phyloP scores from a whole-genome alignment of 2,329 filamentous ascomycete genomes.

The Ceratocystis cubensis region DNA sequence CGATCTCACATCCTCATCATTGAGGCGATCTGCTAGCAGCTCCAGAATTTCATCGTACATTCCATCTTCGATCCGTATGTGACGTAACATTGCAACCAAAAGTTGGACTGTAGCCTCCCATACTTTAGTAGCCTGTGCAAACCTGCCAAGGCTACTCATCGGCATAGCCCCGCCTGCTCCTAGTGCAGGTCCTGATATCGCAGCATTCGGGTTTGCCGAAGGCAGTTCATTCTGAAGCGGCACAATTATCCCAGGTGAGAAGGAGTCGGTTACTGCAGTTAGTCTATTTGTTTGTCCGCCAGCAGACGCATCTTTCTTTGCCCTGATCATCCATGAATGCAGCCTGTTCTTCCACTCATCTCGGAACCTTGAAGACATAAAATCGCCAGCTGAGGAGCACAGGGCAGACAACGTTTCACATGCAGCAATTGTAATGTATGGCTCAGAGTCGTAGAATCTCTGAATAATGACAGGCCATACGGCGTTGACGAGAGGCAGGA shows the following conservation, averaged over 20 bases:
- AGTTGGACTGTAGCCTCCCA: slow-evolving; percentile 52
- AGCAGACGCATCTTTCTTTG: slow-evolving; percentile 32
- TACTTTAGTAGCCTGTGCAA: slow-evolving; percentile 48
- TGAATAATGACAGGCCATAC: slow-evolving; percentile 73
- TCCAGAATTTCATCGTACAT: slow-evolving; percentile 60
- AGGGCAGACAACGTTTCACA: slow-evolving; percentile 56
- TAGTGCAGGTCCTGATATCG: background rate
- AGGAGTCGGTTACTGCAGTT: background rate
- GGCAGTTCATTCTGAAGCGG: background rate
- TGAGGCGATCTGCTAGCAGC: slow-evolving; percentile 42
- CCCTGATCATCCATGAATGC: slow-evolving; percentile 28
- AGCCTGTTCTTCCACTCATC: slow-evolving; percentile 54
- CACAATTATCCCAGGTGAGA: background rate
- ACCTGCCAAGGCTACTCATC: slow-evolving; percentile 38
- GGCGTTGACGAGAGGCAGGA: slow-evolving; percentile 78
- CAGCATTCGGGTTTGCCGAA: background rate
- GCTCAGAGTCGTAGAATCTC: slow-evolving; percentile 53
- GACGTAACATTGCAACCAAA: slow-evolving; percentile 46
- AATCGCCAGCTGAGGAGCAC: slow-evolving; percentile 63
- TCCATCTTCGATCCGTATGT: slow-evolving; percentile 53
- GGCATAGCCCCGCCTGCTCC: background rate
- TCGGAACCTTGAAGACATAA: slow-evolving; percentile 63
- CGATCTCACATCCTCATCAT: slow-evolving; percentile 37
- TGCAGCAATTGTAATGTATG: slow-evolving; percentile 57
- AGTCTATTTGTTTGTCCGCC: background rate